Conservation (phyloP, 768 basidiomycete species). For the Pleurotus cornucopiae region DNA sequence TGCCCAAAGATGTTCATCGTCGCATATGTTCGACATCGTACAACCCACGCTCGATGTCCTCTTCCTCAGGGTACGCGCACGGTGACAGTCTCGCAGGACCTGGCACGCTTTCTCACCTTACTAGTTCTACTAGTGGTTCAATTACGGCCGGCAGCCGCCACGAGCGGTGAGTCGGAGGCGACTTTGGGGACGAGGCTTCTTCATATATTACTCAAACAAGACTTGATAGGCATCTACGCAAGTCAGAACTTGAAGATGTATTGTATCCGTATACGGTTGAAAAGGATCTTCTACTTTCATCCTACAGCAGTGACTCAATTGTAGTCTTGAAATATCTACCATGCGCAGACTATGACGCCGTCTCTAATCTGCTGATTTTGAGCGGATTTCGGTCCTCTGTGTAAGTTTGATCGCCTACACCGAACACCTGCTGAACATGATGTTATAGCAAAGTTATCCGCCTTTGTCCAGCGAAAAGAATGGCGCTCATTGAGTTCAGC, state of each 20-base stretch:
- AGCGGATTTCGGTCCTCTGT: conserved; percentile 7
- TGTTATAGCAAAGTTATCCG: not conserved
- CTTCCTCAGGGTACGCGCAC: too few species aligned
- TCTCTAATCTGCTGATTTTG: not conserved
- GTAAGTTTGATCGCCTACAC: not conserved
- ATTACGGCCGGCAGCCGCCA: too few species aligned
- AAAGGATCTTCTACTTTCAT: not conserved
- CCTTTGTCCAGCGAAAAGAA: not conserved
- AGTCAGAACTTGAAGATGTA: not conserved
- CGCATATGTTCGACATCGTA: too few species aligned
- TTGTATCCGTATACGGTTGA: not conserved
- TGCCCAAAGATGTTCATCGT: too few species aligned
- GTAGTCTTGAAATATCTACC: not conserved
- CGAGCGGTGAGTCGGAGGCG: too few species aligned
- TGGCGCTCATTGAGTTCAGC: conserved; percentile 1
- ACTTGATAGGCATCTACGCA: too few species aligned
- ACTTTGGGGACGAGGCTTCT: too few species aligned
- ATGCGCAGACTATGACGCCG: conserved; percentile 1
- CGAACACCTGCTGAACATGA: not conserved
- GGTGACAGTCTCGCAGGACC: too few species aligned
- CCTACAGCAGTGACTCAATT: not conserved
- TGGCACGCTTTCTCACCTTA: too few species aligned
- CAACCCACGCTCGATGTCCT: too few species aligned
- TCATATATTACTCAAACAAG: not conserved
- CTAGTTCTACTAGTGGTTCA: too few species aligned